Base-by-base conservation (phyloP, 371 early-diverging fungal genomes). In the Capillidium heterosporum region DNA sequence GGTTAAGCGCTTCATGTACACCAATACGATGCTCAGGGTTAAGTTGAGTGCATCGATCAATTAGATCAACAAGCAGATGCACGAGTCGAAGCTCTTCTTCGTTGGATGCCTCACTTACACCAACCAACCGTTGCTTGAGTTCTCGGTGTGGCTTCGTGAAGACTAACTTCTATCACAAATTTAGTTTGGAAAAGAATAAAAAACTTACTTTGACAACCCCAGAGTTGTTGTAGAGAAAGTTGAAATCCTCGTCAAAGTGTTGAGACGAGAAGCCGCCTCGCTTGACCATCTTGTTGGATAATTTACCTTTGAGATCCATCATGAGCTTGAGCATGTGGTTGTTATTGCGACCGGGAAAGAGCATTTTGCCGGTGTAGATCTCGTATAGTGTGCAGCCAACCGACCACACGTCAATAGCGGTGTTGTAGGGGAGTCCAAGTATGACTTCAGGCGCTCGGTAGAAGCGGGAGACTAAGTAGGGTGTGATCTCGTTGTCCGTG, bases 361-460 rank as follows among this genome's bases (percentile, higher is more conserved):
- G 64, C 23, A 94, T 91, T 66, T 84, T 83, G 55, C 94, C 95
- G 0, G 92, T 94, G 60, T 81, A 89, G 24, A 99, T 69, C 72
- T 99, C 99, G 57, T 89, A 98, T 29, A 99, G 74, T 15, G 99
- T 90, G 66, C 90, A 94, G 2, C 90, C 99, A n/a, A 94, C 80
- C 17, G 97, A 91, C 99, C 99, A 99, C 58, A 98, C 83, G 65
- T 99, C 97, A 51, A 95, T 71, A 1, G 86, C 82, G 39, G 71
- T 74, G 65, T 89, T 89, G 61, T 91, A 92, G 0, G 85, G 72
- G 26, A 90, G 61, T 0, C 95, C 95, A n/a, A 96, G 67, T 46
- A 95, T 95, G 61, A 99, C 85, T 71, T 99, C 99, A 1, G 99
- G 99, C 0, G 99, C 87, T 39, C 99, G 84, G 64, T 99, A 99